Conservation (phyloP, 2,329 filamentous ascomycete species). For the Nigrospora osmanthi region DNA sequence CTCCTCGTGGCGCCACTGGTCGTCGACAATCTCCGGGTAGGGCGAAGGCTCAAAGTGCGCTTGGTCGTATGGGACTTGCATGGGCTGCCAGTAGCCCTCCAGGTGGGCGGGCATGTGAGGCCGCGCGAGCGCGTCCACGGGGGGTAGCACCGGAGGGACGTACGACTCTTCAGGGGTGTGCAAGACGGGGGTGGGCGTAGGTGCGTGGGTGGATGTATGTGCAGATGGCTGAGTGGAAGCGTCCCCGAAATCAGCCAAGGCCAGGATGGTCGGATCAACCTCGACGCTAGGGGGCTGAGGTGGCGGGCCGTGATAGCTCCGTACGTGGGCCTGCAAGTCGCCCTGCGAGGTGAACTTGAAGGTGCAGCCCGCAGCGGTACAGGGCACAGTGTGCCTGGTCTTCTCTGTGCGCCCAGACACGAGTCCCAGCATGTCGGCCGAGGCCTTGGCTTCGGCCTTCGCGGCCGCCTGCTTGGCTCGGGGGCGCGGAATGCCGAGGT, state of each 20-base stretch:
- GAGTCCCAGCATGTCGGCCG: constrained; percentile 29
- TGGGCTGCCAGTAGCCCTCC: constrained; percentile 1
- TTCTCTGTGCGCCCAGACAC: constrained; percentile 32
- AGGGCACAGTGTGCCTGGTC: constrained; percentile 34
- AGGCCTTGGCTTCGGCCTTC: constrained; percentile 12
- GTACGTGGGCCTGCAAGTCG: constrained; percentile 40
- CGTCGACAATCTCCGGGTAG: constrained; percentile 21
- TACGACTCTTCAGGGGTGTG: no score
- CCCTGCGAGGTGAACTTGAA: constrained; percentile 40
- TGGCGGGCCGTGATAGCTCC: constrained; percentile 15
- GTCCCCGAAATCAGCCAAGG: neutral
- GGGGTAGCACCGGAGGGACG: no score
- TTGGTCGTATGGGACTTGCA: constrained; percentile 2
- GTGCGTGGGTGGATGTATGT: neutral
- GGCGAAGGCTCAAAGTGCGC: constrained; percentile 15
- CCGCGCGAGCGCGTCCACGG: no score
- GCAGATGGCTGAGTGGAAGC: neutral
- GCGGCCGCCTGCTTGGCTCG: constrained; percentile 10
- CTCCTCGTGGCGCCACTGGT: constrained; percentile 36
- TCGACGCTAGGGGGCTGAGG: neutral
- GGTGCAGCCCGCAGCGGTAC: constrained; percentile 31
- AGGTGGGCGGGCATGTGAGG: neutral
- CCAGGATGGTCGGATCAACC: neutral
- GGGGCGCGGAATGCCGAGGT: constrained; percentile 54
- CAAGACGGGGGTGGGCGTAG: neutral